phyloP scores from a whole-genome alignment of 495 filamentous ascomycete genomes.

The Penicillium ochrochloron region DNA sequence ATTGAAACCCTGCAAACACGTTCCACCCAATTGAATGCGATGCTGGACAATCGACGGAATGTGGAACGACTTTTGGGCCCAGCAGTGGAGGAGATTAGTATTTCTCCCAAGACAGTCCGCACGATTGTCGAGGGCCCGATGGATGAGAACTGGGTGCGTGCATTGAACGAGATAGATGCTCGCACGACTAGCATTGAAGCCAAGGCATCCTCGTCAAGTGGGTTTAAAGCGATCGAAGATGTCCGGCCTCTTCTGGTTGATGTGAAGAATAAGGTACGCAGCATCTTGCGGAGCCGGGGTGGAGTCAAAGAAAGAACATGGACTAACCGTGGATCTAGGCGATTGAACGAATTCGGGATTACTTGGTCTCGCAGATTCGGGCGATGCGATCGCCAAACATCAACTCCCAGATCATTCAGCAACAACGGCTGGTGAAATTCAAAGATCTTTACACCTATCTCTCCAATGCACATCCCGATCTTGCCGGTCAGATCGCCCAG shows the following conservation, averaged over 20 bases:
- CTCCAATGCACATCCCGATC: slow-evolving; percentile 70
- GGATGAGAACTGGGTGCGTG: slow-evolving; percentile 87
- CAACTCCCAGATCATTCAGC: slow-evolving; percentile 94
- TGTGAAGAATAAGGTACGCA: slow-evolving; percentile 74
- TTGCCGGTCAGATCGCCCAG: slow-evolving; percentile 86
- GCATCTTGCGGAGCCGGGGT: background rate
- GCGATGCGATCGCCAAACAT: slow-evolving; percentile 90
- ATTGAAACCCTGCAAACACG: slow-evolving; percentile 91
- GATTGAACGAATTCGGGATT: slow-evolving; percentile 91
- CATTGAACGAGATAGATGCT: slow-evolving; percentile 82
- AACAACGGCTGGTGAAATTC: slow-evolving; percentile 82
- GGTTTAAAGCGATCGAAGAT: slow-evolving; percentile 77
- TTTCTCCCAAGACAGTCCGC: slow-evolving; percentile 79
- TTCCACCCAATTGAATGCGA: slow-evolving; percentile 81
- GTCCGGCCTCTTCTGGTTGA: slow-evolving; percentile 83
- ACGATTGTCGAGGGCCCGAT: slow-evolving; percentile 87
- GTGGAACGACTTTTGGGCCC: slow-evolving; percentile 90
- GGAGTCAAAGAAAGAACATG: background rate
- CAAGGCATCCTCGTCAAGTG: slow-evolving; percentile 59
- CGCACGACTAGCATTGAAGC: slow-evolving; percentile 73
- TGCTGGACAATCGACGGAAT: slow-evolving; percentile 83
- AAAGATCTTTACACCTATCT: slow-evolving; percentile 88
- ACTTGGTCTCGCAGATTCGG: slow-evolving; percentile 91
- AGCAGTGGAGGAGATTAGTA: slow-evolving; percentile 86
- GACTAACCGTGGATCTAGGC: slow-evolving; percentile 56